Conservation (phyloP, 2,329 filamentous ascomycete species). For the Fusarium sarcochroum region DNA sequence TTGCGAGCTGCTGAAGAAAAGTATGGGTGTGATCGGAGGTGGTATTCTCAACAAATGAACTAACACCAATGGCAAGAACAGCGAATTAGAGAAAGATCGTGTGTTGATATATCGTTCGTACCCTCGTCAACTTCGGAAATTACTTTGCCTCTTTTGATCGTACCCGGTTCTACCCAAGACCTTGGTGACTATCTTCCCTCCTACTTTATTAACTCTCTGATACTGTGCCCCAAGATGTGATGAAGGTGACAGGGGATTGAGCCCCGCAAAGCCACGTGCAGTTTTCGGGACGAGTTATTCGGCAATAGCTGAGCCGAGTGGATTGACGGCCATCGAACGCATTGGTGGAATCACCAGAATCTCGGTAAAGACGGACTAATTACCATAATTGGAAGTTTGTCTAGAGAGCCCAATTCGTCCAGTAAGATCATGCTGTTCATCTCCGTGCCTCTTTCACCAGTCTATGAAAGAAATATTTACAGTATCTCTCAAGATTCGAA, state of each 20-base stretch:
- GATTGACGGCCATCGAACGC: background rate
- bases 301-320: slow-evolving; percentile 9
- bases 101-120: slow-evolving; percentile 10
- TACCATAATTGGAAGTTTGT: slow-evolving; percentile 3
- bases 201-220: background rate
- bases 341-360: slow-evolving; percentile 25
- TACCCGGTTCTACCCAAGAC: background rate
- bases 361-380: slow-evolving; percentile 25
- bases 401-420: background rate
- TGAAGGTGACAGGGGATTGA: background rate
- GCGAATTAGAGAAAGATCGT: background rate
- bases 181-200: background rate
- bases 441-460: slow-evolving; percentile 4
- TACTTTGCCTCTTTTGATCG: slow-evolving; percentile 14
- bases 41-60: too few relatives aligned
- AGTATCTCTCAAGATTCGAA: background rate
- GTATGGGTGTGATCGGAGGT: too few relatives aligned
- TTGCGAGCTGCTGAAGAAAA: too few relatives aligned
- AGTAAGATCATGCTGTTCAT: slow-evolving; percentile 6
- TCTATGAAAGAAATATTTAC: background rate
- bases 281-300: slow-evolving; percentile 20
- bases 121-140: slow-evolving; percentile 14
- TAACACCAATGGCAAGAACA: too few relatives aligned
- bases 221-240: slow-evolving; percentile 2
- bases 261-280: slow-evolving; percentile 15